Percentiles rank a stretch among this genome's conserved stretches.
phyloP scores from a whole-genome alignment of 257 asterid species.

The Craterostigma plantagineum region DNA sequence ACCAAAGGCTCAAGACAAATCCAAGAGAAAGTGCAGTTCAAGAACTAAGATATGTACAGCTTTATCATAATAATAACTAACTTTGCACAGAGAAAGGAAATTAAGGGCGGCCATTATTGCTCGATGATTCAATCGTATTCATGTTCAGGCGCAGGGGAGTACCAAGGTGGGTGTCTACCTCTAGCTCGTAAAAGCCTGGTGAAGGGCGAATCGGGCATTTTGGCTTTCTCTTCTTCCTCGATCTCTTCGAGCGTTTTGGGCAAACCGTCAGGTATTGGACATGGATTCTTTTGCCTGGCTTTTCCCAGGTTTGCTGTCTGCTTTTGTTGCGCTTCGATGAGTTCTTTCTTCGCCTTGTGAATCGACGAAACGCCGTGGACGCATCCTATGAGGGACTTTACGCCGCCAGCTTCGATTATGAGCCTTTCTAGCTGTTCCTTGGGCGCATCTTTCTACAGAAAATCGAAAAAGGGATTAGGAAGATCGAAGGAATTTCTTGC shows the following conservation, averaged over 20 bases:
- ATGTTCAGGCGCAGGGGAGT: conserved; percentile 48
- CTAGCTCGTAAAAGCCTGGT: conserved; percentile 70
- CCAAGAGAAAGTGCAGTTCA: no score
- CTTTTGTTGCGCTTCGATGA: conserved; percentile 8
- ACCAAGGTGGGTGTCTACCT: conserved; percentile 64
- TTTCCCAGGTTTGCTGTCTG: conserved; percentile 7
- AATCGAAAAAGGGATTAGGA: no score
- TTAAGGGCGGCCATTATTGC: no score
- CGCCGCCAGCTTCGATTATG: conserved; percentile 61
- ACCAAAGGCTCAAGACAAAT: no score
- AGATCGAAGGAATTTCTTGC: no score
- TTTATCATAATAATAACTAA: no score
- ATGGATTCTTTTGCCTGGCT: conserved; percentile 3
- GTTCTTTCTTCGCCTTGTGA: conserved; percentile 28
- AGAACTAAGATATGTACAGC: no score
- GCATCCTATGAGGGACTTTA: conserved; percentile 56
- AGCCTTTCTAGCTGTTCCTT: conserved; percentile 74
- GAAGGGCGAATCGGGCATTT: conserved; percentile 81
- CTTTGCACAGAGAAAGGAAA: no score
- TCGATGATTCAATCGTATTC: conserved; percentile 16
- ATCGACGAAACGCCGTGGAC: conserved; percentile 57
- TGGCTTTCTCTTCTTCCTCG: conserved; percentile 63
- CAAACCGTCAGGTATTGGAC: conserved; percentile 80
- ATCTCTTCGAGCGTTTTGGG: conserved; percentile 63
- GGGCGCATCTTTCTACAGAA: conserved; percentile 69